A percentile compares a stretch with the other conserved stretches of the same genome.
phyloP scores from a whole-genome alignment of 495 filamentous ascomycete genomes.

The Penicillium salamii region DNA sequence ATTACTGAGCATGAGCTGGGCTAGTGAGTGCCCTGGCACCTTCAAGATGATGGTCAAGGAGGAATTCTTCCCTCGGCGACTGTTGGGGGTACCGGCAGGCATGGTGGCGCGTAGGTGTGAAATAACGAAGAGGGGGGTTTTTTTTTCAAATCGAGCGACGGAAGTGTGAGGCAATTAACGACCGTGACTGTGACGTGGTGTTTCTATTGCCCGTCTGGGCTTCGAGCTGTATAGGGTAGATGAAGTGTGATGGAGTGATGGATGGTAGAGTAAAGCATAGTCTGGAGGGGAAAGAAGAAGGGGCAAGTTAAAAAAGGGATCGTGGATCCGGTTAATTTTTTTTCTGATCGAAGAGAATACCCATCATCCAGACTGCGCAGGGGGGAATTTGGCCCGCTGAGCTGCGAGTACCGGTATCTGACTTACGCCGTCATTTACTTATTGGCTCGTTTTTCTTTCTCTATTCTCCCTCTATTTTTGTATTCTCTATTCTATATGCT shows the following conservation, averaged over 20 bases:
- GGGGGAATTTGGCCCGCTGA: too few relatives aligned
- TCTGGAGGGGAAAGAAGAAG: constrained; percentile 11
- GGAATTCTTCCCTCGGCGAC: constrained; percentile 40
- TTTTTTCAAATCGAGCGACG: constrained; percentile 16
- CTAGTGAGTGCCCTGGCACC: constrained; percentile 46
- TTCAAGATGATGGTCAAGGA: constrained; percentile 53
- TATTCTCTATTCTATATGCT: too few relatives aligned
- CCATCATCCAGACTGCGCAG: too few relatives aligned
- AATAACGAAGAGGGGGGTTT: constrained; percentile 9
- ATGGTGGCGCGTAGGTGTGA: constrained; percentile 22
- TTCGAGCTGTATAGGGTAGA: background rate
- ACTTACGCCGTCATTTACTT: too few relatives aligned
- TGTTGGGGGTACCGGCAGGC: constrained; percentile 33
- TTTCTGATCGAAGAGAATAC: constrained; percentile 1
- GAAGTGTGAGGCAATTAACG: constrained; percentile 9
- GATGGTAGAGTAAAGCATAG: constrained; percentile 11
- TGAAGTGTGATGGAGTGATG: constrained; percentile 1
- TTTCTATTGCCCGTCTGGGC: constrained; percentile 14
- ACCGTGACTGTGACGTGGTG: constrained; percentile 25
- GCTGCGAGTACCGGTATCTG: too few relatives aligned
- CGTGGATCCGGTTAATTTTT: constrained; percentile 19
- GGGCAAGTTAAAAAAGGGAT: constrained; percentile 23
- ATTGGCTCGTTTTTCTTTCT: too few relatives aligned
- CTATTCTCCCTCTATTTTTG: too few relatives aligned
- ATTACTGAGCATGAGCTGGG: constrained; percentile 43